These are phyloP conservation scores for Venturia carpophila DNA, from an alignment of 2,329 filamentous ascomycete species.

Conservation along the genomic window DNA sequence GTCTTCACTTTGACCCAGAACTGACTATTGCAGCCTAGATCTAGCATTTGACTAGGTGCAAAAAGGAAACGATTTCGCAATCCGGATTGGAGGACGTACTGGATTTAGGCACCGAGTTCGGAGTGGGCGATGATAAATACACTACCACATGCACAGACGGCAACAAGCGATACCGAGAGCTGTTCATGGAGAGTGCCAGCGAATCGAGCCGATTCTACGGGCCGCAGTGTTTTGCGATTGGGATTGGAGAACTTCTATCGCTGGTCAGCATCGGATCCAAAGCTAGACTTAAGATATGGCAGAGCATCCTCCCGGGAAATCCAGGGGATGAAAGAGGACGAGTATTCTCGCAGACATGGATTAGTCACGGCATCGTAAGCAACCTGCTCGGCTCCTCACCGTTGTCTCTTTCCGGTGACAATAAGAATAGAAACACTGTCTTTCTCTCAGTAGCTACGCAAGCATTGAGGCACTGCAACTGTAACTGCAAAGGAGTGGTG, in stretches of 20 bases:
- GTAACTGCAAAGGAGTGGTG: not conserved
- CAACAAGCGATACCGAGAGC: not conserved
- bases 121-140: not conserved
- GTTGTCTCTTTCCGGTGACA: not conserved
- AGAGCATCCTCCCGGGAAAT: not conserved
- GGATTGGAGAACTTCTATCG: not conserved
- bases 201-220: not conserved
- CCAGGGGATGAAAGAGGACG: not conserved
- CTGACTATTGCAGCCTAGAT: no score
- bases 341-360: not conserved
- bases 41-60: no score
- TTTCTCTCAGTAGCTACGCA: not conserved
- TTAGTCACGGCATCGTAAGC: constrained; percentile 3
- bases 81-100: no score
- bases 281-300: constrained; percentile 1
- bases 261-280: not conserved
- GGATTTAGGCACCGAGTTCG: not conserved
- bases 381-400: not conserved
- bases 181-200: not conserved
- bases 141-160: not conserved
- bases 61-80: no score
- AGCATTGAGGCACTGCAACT: constrained; percentile 1
- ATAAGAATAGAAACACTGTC: not conserved
- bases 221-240: not conserved
- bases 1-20: no score